Base-by-base conservation (phyloP, 192 early-diverging fungal species). In the Linnemannia exigua region DNA sequence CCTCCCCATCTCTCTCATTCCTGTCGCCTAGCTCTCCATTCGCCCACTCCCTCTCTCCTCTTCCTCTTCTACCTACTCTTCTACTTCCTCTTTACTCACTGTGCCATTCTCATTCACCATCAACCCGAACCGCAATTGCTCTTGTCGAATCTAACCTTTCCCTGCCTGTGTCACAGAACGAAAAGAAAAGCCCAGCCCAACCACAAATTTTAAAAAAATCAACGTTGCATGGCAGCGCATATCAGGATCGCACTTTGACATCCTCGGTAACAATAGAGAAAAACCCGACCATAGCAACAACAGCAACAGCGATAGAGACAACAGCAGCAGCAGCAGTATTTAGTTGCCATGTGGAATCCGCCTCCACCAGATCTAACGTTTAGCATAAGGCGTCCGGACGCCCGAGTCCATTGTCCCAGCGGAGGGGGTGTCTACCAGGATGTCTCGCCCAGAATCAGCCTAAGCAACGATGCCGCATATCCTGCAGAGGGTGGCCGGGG, bases 261-360 rank as follows among this genome's bases (percentile, higher is more conserved):
- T 12, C 58, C 25, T 63, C 58, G 58, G 58, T 31, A 63, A 63
- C 68, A 9, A 36, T 6, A 15, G 8, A 38, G 12, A 63, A 44
- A 44, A 44, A 9, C n/a, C 41, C 41, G 41, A 44, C 41, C 9
- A 17, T 35, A 19, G 1, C 67, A 0, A 38, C 67, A 8, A 38
- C 31, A 19, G 19, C 17, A 69, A 37, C 67, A 14, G 19, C 37
- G 33, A 14, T 37, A 38, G 15, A 41, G 22, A 46, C 41, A 15
- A 28, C 70, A 38, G 12, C 70, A 71, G 44, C 15, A 22, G 70
- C 25, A 38, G n/a, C n/a, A n/a, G n/a, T n/a, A n/a, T n/a, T 28
- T 20, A 3, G 37, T 46, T 69, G 33, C 72, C 19, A 85, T 85
- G 82, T 85, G 82, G 82, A 85, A 85, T 70, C 82, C 82, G 25